Conservation (phyloP, 441 rosid genomes). For the Erodium texanum region DNA sequence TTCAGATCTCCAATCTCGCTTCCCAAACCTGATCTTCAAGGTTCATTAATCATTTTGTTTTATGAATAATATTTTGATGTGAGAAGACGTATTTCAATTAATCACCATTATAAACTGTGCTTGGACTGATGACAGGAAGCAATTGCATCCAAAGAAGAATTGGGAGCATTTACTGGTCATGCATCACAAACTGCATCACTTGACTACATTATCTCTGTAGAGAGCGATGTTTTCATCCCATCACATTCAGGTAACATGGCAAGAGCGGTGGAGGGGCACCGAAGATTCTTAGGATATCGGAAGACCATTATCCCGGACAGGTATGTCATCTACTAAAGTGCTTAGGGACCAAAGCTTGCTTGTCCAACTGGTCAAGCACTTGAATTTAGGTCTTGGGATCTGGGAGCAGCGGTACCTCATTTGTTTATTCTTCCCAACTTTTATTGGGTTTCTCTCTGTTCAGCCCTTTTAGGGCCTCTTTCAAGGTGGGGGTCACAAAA, state of each 20-base stretch:
- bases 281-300: conserved; percentile 82
- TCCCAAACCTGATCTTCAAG: conserved; percentile 78
- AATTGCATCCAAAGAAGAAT: conserved; percentile 51
- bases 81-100: no score
- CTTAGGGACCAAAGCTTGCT: no score
- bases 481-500: no score
- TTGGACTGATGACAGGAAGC: conserved; percentile 44
- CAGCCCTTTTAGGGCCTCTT: no score
- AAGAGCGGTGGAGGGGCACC: conserved; percentile 93
- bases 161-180: conserved; percentile 48
- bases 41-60: conserved; percentile 29
- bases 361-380: no score
- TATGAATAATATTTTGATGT: background rate
- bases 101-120: conserved; percentile 8
- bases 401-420: no score
- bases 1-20: conserved; percentile 50
- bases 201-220: conserved; percentile 80
- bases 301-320: conserved; percentile 82
- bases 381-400: no score
- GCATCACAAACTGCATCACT: conserved; percentile 83
- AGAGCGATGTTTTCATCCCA: conserved; percentile 82
- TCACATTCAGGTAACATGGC: conserved; percentile 97
- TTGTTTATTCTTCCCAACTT: no score
- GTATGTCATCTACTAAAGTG: conserved; percentile 24
- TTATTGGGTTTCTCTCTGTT: no score